Conservation (phyloP, 1,284 basidiomycete species). For the Cutaneotrichosporon sp. region DNA sequence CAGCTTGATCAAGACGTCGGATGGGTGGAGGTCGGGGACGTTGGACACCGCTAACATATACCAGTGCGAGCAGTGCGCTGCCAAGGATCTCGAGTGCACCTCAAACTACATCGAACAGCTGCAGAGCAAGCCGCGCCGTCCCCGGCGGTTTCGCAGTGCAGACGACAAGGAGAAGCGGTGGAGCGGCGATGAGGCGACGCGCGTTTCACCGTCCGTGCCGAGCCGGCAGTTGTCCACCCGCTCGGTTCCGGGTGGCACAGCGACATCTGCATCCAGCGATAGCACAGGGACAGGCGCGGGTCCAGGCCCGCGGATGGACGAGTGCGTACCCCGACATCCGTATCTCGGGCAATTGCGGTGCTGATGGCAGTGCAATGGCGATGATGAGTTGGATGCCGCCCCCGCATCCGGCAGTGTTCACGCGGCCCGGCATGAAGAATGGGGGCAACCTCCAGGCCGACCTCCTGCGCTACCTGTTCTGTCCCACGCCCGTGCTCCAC, state of each 20-base stretch:
- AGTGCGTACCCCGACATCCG: constrained; percentile 5
- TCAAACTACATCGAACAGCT: constrained; percentile 45
- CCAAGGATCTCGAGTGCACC: constrained; percentile 41
- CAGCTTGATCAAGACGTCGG: not conserved
- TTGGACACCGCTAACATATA: constrained; percentile 26
- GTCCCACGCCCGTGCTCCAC: constrained; percentile 39
- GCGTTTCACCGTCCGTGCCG: not conserved
- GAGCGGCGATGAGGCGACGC: not conserved
- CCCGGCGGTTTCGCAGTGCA: constrained; percentile 21
- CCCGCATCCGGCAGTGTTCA: not conserved
- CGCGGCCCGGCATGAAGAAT: not conserved
- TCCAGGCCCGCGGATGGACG: constrained; percentile 2
- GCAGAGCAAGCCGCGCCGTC: constrained; percentile 33
- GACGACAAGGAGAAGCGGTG: constrained; percentile 14
- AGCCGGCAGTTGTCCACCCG: not conserved
- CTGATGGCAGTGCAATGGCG: constrained; percentile 21
- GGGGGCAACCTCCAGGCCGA: constrained; percentile 26
- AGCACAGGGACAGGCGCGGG: not conserved
- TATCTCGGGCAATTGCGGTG: not conserved
- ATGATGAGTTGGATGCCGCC: constrained; percentile 18
- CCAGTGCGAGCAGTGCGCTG: constrained; percentile 45
- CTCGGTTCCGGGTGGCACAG: not conserved
- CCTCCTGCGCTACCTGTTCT: constrained; percentile 49
- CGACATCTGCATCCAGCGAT: not conserved
- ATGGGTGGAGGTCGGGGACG: not conserved